phyloP scores from a whole-genome alignment of 805 yeast genomes.

The Saccharomycopsis fibuligera region DNA sequence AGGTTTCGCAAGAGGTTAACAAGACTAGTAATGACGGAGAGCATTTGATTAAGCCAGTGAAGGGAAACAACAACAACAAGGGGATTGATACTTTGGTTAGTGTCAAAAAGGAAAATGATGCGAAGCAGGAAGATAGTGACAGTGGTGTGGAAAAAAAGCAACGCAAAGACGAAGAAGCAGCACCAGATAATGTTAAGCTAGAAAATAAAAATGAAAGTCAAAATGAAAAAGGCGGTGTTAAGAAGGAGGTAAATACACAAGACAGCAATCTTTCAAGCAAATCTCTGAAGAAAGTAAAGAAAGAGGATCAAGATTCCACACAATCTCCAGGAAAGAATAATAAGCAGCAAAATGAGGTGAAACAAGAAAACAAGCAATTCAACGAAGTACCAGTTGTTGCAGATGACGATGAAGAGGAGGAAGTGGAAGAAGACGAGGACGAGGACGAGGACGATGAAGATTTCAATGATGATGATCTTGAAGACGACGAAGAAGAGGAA shows the following conservation, averaged over 20 bases:
- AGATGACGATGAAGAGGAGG: background rate
- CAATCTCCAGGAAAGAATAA: no score
- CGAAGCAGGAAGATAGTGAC: background rate
- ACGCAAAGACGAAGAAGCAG: background rate
- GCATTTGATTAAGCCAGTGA: conserved; percentile 27
- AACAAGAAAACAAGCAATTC: no score
- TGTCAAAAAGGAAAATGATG: background rate
- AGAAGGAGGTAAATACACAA: background rate
- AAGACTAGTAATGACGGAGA: conserved; percentile 43
- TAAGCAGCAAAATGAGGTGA: no score
- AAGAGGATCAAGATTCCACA: no score
- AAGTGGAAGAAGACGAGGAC: background rate
- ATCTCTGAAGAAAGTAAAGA: no score
- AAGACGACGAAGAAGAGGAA: conserved; percentile 2
- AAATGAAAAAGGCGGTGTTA: background rate
- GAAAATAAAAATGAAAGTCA: background rate
- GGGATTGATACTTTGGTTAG: background rate
- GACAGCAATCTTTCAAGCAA: background rate
- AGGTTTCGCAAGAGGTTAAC: conserved; percentile 61
- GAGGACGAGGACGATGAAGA: background rate
- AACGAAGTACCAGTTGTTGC: no score
- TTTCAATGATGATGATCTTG: background rate
- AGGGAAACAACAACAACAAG: background rate
- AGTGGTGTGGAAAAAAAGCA: background rate
- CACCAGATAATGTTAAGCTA: background rate